Evolutionary conservation across 257 asterid genomes (phyloP).

Genomic region (Solanum arcanum): DNA sequence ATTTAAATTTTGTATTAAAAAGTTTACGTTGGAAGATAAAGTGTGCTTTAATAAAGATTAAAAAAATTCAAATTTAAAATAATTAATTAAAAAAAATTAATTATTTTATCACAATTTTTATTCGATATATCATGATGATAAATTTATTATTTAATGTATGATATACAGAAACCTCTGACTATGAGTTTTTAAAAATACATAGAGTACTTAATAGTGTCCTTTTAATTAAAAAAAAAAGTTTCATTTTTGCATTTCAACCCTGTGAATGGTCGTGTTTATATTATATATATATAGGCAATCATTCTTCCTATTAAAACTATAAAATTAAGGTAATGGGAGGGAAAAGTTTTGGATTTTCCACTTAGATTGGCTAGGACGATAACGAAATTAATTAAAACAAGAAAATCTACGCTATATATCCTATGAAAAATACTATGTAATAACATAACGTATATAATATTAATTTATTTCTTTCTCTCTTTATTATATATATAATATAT

Average conservation of each 20-base stretch:
- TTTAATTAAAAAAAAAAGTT: neutral
- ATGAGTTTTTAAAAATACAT: neutral
- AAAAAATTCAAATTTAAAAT: fast-evolving
- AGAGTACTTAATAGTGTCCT: neutral
- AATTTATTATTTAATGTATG: neutral
- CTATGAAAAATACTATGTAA: neutral
- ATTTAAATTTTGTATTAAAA: fast-evolving
- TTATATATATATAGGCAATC: neutral
- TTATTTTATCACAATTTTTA: fast-evolving
- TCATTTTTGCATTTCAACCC: neutral
- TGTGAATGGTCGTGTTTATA: neutral
- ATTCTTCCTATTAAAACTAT: neutral
- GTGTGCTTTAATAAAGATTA: fast-evolving
- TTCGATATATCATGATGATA: neutral
- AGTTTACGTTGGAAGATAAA: neutral
- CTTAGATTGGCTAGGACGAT: neutral
- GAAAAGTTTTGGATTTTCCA: neutral
- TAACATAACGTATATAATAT: neutral
- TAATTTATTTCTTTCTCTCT: neutral
- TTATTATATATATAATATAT: neutral
- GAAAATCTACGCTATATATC: neutral
- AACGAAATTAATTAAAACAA: neutral
- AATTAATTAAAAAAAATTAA: fast-evolving
- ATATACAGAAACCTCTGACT: neutral
- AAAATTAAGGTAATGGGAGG: neutral